phyloP scores from a whole-genome alignment of 768 basidiomycete genomes.

The Lyophyllum semitale region DNA sequence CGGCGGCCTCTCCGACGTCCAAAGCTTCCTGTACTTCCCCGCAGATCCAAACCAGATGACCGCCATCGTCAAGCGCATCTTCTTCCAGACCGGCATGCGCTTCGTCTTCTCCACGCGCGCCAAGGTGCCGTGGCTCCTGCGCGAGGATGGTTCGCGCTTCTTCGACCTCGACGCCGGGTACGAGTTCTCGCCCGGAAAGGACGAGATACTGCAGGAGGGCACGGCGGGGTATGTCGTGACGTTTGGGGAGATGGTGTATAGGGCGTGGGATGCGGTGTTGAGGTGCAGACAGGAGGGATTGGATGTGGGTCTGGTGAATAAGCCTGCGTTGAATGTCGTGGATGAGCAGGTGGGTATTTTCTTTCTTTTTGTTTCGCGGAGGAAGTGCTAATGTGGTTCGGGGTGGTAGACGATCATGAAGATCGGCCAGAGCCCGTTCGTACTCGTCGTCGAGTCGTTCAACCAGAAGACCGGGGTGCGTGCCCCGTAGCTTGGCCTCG shows the following conservation, averaged over 20 bases:
- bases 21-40: constrained; percentile 86
- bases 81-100: constrained; percentile 81
- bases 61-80: constrained; percentile 73
- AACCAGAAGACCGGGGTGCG: constrained; percentile 86
- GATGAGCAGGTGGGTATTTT: constrained; percentile 65
- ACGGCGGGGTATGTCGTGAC: constrained; percentile 81
- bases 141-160: constrained; percentile 61
- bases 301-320: constrained; percentile 86
- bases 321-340: constrained; percentile 78
- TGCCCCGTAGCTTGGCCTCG: background rate
- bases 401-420: constrained; percentile 55
- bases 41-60: constrained; percentile 83
- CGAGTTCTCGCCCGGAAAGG: constrained; percentile 81
- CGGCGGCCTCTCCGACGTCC: constrained; percentile 80
- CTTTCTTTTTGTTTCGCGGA: background rate
- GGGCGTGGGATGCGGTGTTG: constrained; percentile 82
- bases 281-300: constrained; percentile 70
- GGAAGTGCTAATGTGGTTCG: background rate
- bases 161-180: constrained; percentile 44
- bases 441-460: constrained; percentile 82
- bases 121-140: constrained; percentile 85
- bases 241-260: constrained; percentile 86
- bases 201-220: constrained; percentile 79
- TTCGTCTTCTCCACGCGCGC: constrained; percentile 90
- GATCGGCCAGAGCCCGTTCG: constrained; percentile 74